phyloP scores from a whole-genome alignment of 1,284 basidiomycete genomes.

The Coniferiporia sulphurascens region DNA sequence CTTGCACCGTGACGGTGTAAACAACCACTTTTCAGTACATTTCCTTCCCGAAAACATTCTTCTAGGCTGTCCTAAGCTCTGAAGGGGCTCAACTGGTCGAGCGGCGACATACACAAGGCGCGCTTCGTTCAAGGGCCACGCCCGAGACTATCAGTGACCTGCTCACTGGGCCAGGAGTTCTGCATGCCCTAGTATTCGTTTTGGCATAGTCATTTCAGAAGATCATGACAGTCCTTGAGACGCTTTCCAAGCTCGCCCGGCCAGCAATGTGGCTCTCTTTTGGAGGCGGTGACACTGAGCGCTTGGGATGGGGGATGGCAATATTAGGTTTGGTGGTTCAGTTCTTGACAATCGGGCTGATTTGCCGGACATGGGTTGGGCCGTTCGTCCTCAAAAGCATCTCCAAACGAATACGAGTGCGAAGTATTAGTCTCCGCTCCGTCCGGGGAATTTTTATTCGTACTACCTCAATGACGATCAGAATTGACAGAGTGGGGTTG shows the following conservation, averaged over 20 bases:
- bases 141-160: too few species aligned
- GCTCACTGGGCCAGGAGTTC: background rate
- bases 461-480: slow-evolving; percentile 46
- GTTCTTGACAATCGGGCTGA: slow-evolving; percentile 46
- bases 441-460: slow-evolving; percentile 69
- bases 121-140: too few species aligned
- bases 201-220: background rate
- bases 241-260: background rate
- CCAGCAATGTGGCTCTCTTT: background rate
- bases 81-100: too few species aligned
- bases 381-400: slow-evolving; percentile 55
- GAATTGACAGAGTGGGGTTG: slow-evolving; percentile 63
- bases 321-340: slow-evolving; percentile 44
- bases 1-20: too few species aligned
- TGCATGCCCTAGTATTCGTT: background rate
- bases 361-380: slow-evolving; percentile 58
- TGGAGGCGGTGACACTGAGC: slow-evolving; percentile 21
- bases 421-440: slow-evolving; percentile 69
- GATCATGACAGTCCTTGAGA: background rate
- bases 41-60: too few species aligned
- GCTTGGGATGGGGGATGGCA: slow-evolving; percentile 34
- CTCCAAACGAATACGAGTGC: slow-evolving; percentile 57
- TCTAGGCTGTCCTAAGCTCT: too few species aligned
- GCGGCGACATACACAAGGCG: too few species aligned
- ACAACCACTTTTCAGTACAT: too few species aligned